Evolutionary conservation across 495 filamentous ascomycete genomes (phyloP).

Genomic region (Penicillium macrosclerotiorum): DNA sequence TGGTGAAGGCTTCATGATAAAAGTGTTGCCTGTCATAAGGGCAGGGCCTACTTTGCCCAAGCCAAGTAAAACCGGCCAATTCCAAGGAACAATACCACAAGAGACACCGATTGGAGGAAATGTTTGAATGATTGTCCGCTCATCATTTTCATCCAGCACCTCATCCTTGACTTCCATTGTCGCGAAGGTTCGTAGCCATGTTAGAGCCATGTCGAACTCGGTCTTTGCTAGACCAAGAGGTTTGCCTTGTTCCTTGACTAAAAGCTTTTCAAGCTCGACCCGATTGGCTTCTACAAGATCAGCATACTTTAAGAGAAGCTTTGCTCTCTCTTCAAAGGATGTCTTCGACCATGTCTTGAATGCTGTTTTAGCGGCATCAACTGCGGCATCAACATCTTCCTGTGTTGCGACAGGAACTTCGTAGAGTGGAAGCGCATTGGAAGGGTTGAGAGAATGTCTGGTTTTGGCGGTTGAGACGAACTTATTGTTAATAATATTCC

Average conservation of each 20-base stretch:
- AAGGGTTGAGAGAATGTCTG: constrained; percentile 48
- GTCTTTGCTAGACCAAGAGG: constrained; percentile 30
- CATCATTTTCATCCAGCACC: constrained; percentile 49
- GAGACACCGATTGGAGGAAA: constrained; percentile 60
- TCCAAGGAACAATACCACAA: constrained; percentile 61
- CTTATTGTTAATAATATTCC: constrained; percentile 43
- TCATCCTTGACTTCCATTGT: constrained; percentile 24
- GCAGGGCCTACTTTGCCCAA: constrained; percentile 56
- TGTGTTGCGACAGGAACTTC: constrained; percentile 52
- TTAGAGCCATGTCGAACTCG: constrained; percentile 27
- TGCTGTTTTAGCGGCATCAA: constrained; percentile 43
- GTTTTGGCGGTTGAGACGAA: constrained; percentile 27
- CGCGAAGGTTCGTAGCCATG: constrained; percentile 23
- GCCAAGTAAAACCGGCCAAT: constrained; percentile 57
- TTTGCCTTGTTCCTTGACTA: constrained; percentile 61
- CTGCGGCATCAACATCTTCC: constrained; percentile 55
- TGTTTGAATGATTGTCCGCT: constrained; percentile 42
- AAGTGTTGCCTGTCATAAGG: constrained; percentile 55
- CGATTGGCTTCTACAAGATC: constrained; percentile 43
- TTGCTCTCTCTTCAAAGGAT: constrained; percentile 52
- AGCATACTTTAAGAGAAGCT: constrained; percentile 51
- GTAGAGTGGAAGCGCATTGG: constrained; percentile 47
- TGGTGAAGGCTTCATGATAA: constrained; percentile 60
- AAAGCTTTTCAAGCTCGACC: constrained; percentile 45
- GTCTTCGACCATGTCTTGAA: constrained; percentile 52